Conservation (phyloP, 2,329 filamentous ascomycete species). For the Xylariaceae sp. region DNA sequence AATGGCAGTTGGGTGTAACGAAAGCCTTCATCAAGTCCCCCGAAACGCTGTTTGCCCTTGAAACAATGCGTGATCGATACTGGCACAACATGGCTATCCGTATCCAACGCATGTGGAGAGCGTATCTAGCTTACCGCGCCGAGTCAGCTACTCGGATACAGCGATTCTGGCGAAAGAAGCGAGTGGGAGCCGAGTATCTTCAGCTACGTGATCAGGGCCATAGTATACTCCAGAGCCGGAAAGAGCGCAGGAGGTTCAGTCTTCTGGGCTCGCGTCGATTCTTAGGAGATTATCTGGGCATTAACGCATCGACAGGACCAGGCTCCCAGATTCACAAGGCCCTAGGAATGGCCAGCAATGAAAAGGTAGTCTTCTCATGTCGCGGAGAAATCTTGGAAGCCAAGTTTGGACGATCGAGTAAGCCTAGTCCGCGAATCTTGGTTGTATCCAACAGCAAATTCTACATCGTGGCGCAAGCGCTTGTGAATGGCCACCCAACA, state of each 20-base stretch:
- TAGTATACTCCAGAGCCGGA: slow-evolving; percentile 71
- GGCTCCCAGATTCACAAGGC: slow-evolving; percentile 75
- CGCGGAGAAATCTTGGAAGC: slow-evolving; percentile 84
- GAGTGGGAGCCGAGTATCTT: slow-evolving; percentile 81
- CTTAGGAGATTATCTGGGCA: slow-evolving; percentile 88
- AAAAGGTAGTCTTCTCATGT: slow-evolving; percentile 82
- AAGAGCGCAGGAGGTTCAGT: slow-evolving; percentile 88
- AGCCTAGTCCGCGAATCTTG: slow-evolving; percentile 78
- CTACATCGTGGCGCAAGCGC: slow-evolving; percentile 79
- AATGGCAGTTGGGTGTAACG: slow-evolving; percentile 94
- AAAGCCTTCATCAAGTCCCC: slow-evolving; percentile 99
- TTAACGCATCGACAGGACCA: slow-evolving; percentile 73
- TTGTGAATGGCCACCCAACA: slow-evolving; percentile 75
- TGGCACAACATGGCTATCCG: slow-evolving; percentile 99
- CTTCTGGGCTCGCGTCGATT: slow-evolving; percentile 86
- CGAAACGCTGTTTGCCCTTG: slow-evolving; percentile 91
- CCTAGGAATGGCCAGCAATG: slow-evolving; percentile 64
- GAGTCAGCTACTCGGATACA: slow-evolving; percentile 94
- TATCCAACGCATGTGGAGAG: slow-evolving; percentile 95
- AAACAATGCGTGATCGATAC: slow-evolving; percentile 96
- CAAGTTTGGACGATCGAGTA: slow-evolving; percentile 95
- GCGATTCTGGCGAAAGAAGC: slow-evolving; percentile 90
- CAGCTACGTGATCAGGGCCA: slow-evolving; percentile 86
- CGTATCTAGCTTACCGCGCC: slow-evolving; percentile 84
- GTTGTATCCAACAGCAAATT: slow-evolving; percentile 81